Base-by-base conservation (phyloP, 2,329 filamentous ascomycete species). In the Daldinia sp. region DNA sequence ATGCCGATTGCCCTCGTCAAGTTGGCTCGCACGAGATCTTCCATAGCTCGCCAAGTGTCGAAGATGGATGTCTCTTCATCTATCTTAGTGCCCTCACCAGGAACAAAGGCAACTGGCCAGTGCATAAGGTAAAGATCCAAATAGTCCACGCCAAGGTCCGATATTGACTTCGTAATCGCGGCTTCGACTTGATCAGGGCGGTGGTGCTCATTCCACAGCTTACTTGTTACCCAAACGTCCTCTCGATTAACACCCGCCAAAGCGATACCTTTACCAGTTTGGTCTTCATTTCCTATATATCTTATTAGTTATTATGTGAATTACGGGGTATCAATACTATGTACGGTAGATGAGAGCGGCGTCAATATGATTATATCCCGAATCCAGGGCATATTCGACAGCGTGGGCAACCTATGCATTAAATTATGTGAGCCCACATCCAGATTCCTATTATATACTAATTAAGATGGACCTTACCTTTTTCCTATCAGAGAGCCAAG, bases 1-100 rank as follows among this genome's bases (percentile, higher is more conserved):
- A 91, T 83, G 55, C 89, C 89, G 60, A 91, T 89, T 65, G 87
- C 81, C 67, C 82, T 83, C 3, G 85, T 83, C 72, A 87, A 84
- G 72, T 85, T 84, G 1, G 83, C 81, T 12, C 79, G 77, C 35
- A 88, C 81, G 20, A 90, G 74, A 69, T 84, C 82, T 77, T 88
- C 85, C 84, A 91, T 86, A 1, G 84, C 84, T 39, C 83, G 79
- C 87, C 87, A 91, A 58, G 88, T 90, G 61, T 83, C 78, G 48
- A 81, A 65, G 53, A 79, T 72, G 6, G 74, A 72, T 0, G 74
- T 77, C 2, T 72, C 41, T 50, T 73, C 35, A 58, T 80, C 79
- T 23, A 81, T 59, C 58, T 72, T 71, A 2, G 58, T 70, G 5
- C 72, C 74, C 26, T 73, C 67, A 10, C 68, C 76, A 1, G 79